Base-by-base conservation (phyloP, 2,329 filamentous ascomycete genomes). In the Monosporascus sp. region DNA sequence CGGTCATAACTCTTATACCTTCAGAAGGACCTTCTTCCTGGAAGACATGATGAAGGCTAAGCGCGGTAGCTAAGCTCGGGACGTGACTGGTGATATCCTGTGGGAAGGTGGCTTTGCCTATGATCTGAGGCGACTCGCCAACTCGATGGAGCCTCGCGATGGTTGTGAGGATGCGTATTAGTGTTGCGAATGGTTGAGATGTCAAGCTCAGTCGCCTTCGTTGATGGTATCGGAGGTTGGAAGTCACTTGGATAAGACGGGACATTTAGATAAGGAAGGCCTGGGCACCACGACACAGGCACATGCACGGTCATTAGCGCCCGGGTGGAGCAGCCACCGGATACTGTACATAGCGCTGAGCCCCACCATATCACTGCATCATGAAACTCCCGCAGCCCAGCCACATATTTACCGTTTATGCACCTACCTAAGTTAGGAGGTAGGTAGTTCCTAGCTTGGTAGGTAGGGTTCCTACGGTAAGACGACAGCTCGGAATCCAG, bases 1-100 rank as follows among this genome's bases (percentile, higher is more conserved):
- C 59, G 55, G 43, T 20, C 3, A 48, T 53, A 52, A 41, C 46
- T 34, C 19, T 31, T 54, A 27, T 79, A 93, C 90, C 87, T 94
- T 94, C 71, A 94, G 79, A 61, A 94, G 83, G 63, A 93, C 89
- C 86, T 94, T 94, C 87, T 93, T 94, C 72, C 87, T 82, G 66
- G 87, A 87, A 70, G 88, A 80, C 88, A 91, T 91, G 68, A 66
- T 76, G 72, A 64, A 53, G 50, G 51, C 60, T 19, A 34, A 58
- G 48, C 49, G 38, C 20, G 31, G 45, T 55, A 26, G 51, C 52
- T 59, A 27, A 47, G 24, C 38, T 52, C 34, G 51, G 24, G 34
- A 31, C 41, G 40, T 9, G 26, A 46, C 24, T 17, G 22, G 43
- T n/a, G n/a, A 46, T 26, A 27, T 26, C 14, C 24, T 16, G 20